Evolutionary conservation across 2,329 filamentous ascomycete genomes (phyloP).

Genomic region (Pestalotiopsis sp.): DNA sequence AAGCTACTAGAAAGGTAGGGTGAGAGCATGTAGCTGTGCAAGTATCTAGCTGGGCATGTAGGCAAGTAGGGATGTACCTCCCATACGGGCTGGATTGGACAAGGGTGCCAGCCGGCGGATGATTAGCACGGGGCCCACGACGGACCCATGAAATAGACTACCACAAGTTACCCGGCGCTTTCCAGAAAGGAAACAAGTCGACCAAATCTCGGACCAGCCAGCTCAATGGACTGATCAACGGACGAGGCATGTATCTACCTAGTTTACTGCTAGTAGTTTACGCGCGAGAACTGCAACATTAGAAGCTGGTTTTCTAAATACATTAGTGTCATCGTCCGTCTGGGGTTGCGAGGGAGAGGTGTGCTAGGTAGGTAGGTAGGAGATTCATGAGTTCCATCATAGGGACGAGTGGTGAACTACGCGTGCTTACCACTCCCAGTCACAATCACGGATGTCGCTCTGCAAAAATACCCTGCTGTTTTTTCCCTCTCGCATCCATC

Average conservation of each 20-base stretch:
- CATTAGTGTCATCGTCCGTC: too few relatives aligned
- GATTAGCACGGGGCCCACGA: slow-evolving; percentile 2
- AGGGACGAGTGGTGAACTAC: not conserved
- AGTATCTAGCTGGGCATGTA: not conserved
- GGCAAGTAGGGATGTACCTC: not conserved
- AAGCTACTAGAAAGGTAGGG: too few relatives aligned
- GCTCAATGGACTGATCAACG: not conserved
- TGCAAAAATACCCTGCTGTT: not conserved
- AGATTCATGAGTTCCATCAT: not conserved
- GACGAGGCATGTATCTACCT: not conserved
- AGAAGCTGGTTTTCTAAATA: too few relatives aligned
- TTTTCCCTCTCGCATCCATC: not conserved
- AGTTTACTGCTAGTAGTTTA: not conserved
- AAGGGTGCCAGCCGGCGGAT: not conserved
- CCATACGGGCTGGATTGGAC: not conserved
- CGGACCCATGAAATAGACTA: slow-evolving; percentile 13
- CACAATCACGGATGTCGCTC: not conserved
- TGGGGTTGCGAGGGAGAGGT: too few relatives aligned
- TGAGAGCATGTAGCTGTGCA: not conserved
- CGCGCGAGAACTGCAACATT: not conserved
- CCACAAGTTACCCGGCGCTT: not conserved
- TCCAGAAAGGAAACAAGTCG: not conserved
- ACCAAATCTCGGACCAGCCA: not conserved
- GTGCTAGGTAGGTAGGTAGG: too few relatives aligned
- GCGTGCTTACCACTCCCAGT: not conserved